Percentiles rank a stretch among this genome's conserved stretches.
Evolutionary conservation across 192 early-diverging fungal species (phyloP).

Genomic region (Geranomyces michiganensis): DNA sequence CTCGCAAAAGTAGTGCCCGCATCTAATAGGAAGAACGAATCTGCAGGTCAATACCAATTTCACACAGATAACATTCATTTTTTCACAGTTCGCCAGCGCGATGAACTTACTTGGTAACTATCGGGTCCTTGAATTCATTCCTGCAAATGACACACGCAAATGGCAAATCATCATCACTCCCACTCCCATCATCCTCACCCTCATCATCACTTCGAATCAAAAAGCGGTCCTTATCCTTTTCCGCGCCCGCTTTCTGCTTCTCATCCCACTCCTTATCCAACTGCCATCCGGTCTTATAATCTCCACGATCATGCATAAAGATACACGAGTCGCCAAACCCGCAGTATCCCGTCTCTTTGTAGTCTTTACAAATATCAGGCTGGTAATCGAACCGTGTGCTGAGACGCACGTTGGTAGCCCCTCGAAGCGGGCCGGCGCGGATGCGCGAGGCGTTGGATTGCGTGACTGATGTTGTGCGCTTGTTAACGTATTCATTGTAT

Average conservation of each 20-base stretch:
- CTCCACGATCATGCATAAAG: constrained; percentile 96
- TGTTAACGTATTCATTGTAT: constrained; percentile 71
- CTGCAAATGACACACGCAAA: constrained; percentile 96
- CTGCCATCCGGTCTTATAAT: constrained; percentile 96
- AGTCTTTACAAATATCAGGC: constrained; percentile 99
- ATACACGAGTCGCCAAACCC: constrained; percentile 98
- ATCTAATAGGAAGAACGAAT: constrained; percentile 46
- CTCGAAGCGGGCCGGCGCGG: constrained; percentile 73
- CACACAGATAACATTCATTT: not conserved
- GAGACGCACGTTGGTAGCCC: constrained; percentile 74
- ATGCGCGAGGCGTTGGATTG: constrained; percentile 53
- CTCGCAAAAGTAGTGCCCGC: constrained; percentile 97
- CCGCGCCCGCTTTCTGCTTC: constrained; percentile 47
- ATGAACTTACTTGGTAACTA: constrained; percentile 77
- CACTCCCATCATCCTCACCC: constrained; percentile 52
- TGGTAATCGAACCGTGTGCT: constrained; percentile 93
- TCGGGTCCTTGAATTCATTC: constrained; percentile 81
- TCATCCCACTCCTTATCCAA: constrained; percentile 98
- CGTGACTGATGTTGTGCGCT: constrained; percentile 61
- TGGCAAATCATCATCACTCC: constrained; percentile 83
- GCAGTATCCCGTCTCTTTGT: constrained; percentile 76
- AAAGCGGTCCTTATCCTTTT: constrained; percentile 50
- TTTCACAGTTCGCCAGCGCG: too few species aligned
- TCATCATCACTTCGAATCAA: constrained; percentile 50
- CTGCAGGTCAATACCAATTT: not conserved